Percentiles rank a stretch among this genome's conserved stretches.
These are phyloP conservation scores for Solanum acaule DNA, from an alignment of 257 asterid species.

Conservation along the genomic window DNA sequence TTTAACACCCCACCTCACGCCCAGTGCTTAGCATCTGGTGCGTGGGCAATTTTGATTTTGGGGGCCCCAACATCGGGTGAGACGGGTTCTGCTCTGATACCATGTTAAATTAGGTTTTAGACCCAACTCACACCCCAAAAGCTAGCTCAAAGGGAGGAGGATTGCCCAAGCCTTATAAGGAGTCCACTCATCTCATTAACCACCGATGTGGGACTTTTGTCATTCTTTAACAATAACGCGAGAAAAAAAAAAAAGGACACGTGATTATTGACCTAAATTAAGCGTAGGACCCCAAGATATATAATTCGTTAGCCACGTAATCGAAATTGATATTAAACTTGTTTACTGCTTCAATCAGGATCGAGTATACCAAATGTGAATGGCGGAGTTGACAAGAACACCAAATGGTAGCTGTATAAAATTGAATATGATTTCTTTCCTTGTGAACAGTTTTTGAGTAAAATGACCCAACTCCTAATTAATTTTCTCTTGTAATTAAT, in stretches of 20 bases:
- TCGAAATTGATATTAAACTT: background rate
- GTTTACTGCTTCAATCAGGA: background rate
- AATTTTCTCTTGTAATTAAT: background rate
- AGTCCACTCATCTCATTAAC: too few relatives aligned
- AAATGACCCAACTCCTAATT: background rate
- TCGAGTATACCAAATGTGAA: background rate
- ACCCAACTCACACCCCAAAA: too few relatives aligned
- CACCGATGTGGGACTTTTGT: too few relatives aligned
- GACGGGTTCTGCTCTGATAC: too few relatives aligned
- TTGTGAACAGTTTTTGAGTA: background rate
- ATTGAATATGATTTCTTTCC: background rate
- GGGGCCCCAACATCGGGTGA: too few relatives aligned
- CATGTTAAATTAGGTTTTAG: too few relatives aligned
- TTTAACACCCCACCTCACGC: too few relatives aligned
- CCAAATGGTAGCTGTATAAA: background rate
- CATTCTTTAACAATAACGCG: too few relatives aligned
- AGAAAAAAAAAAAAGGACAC: background rate
- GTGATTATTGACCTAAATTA: background rate
- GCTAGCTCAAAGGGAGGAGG: too few relatives aligned
- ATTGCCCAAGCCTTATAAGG: too few relatives aligned
- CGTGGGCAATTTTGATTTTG: too few relatives aligned
- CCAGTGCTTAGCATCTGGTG: too few relatives aligned
- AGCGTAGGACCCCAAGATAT: background rate
- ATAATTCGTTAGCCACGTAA: background rate
- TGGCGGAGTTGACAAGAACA: background rate